These are phyloP conservation scores for Oryza australiensis DNA, from an alignment of 176 grass and related monocot species.

Conservation along the genomic window DNA sequence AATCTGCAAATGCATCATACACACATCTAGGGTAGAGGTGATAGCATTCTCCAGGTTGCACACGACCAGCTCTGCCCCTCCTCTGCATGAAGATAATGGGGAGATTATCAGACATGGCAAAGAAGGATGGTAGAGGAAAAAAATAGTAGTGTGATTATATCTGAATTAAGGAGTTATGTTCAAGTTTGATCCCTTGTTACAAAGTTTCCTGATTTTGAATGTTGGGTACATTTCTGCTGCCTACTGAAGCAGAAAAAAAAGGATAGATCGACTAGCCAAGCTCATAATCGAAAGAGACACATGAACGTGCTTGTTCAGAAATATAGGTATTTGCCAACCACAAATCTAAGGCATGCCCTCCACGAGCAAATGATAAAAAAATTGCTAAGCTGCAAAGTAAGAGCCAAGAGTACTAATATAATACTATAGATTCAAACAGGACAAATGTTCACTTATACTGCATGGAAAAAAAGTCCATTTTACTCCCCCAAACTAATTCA, in stretches of 20 bases:
- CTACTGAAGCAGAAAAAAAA: constrained; percentile 20
- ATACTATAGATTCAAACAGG: constrained; percentile 3
- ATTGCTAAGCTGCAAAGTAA: neutral
- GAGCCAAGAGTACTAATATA: neutral
- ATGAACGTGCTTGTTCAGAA: neutral
- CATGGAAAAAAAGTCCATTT: neutral
- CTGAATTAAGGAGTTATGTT: neutral
- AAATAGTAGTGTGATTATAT: constrained; percentile 18
- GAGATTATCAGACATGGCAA: constrained; percentile 35
- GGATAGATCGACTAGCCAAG: neutral
- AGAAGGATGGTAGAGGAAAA: constrained; percentile 24
- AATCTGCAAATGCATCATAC: constrained; percentile 90
- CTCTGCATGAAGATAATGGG: constrained; percentile 55
- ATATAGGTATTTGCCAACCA: neutral
- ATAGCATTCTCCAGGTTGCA: constrained; percentile 95
- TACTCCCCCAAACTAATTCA: no score
- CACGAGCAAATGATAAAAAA: neutral
- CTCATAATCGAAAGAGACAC: constrained; percentile 22
- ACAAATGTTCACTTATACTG: constrained; percentile 1
- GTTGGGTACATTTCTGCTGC: constrained; percentile 14
- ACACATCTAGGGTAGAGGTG: constrained; percentile 97
- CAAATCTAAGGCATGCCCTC: constrained; percentile 7
- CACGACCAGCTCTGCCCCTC: constrained; percentile 90
- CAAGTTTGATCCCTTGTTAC: neutral
- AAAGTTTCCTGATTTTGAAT: neutral